phyloP scores from a whole-genome alignment of 345 rosid genomes.

The Kernera saxatilis region DNA sequence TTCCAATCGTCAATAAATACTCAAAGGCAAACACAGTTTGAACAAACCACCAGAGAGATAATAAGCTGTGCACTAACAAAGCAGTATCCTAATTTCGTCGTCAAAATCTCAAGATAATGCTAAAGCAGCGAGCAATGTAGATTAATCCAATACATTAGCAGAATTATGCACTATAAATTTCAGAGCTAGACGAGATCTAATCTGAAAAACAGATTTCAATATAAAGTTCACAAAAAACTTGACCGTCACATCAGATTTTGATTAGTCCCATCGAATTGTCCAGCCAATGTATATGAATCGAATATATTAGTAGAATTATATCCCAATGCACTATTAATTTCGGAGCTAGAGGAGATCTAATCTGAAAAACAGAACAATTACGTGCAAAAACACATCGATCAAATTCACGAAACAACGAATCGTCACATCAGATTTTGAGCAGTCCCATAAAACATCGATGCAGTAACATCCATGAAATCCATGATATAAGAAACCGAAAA shows the following conservation, averaged over 20 bases:
- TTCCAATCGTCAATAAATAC: slow-evolving; percentile 37
- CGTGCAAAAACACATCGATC: neutral
- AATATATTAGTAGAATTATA: neutral
- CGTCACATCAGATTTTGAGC: neutral
- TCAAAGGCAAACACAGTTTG: slow-evolving; percentile 53
- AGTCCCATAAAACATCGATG: neutral
- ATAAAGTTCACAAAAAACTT: no score
- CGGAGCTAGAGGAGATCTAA: neutral
- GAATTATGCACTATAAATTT: neutral
- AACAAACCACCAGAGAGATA: no score
- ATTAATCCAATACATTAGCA: neutral
- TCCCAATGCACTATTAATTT: neutral
- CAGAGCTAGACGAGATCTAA: neutral
- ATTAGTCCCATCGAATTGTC: no score
- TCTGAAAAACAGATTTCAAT: no score
- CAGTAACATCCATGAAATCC: neutral
- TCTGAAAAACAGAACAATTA: no score
- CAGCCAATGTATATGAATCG: neutral
- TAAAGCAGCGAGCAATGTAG: neutral
- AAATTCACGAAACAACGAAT: neutral
- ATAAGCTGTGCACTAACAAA: no score
- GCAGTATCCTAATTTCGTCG: neutral
- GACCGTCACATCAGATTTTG: no score
- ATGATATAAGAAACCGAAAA: neutral
- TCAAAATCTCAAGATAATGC: neutral